These are phyloP conservation scores for Ascochyta lentis DNA, from an alignment of 2,329 filamentous ascomycete genomes.

Conservation along the genomic window DNA sequence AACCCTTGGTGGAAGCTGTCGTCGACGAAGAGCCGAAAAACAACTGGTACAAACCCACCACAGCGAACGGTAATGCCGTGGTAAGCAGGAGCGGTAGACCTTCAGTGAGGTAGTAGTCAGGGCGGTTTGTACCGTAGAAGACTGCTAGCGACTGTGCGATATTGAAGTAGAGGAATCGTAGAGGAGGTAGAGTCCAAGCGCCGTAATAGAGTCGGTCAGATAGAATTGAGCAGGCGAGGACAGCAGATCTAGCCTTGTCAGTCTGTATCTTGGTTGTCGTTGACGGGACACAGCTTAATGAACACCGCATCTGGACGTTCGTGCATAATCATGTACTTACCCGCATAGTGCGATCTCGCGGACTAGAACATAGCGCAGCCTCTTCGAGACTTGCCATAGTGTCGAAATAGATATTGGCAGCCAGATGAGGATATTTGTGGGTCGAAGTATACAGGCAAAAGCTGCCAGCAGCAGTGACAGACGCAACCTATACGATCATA, in stretches of 20 bases:
- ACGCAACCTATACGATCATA: slow-evolving; percentile 43
- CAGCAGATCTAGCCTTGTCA: slow-evolving; percentile 54
- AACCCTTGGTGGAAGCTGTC: background rate
- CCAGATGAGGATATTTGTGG: slow-evolving; percentile 91
- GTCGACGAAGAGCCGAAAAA: slow-evolving; percentile 17
- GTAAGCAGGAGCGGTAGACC: slow-evolving; percentile 87
- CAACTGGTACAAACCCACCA: slow-evolving; percentile 66
- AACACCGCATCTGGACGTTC: background rate
- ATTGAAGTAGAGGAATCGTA: slow-evolving; percentile 90
- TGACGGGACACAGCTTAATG: background rate
- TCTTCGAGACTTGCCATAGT: slow-evolving; percentile 54
- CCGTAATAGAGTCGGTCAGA: slow-evolving; percentile 83
- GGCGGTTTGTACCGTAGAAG: slow-evolving; percentile 89
- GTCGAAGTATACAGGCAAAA: slow-evolving; percentile 82
- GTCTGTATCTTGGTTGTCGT: slow-evolving; percentile 9
- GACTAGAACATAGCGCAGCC: slow-evolving; percentile 60
- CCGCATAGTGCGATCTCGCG: slow-evolving; percentile 70
- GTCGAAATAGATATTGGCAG: slow-evolving; percentile 66
- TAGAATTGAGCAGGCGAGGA: slow-evolving; percentile 68
- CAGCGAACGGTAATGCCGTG: slow-evolving; percentile 78
- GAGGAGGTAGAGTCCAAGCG: slow-evolving; percentile 85
- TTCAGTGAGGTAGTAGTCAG: slow-evolving; percentile 93
- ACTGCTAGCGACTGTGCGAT: slow-evolving; percentile 84
- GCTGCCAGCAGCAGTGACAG: slow-evolving; percentile 77
- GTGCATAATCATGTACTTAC: slow-evolving; percentile 39